Conservation (phyloP, 345 rosid genomes). For the Salix dunnii region DNA sequence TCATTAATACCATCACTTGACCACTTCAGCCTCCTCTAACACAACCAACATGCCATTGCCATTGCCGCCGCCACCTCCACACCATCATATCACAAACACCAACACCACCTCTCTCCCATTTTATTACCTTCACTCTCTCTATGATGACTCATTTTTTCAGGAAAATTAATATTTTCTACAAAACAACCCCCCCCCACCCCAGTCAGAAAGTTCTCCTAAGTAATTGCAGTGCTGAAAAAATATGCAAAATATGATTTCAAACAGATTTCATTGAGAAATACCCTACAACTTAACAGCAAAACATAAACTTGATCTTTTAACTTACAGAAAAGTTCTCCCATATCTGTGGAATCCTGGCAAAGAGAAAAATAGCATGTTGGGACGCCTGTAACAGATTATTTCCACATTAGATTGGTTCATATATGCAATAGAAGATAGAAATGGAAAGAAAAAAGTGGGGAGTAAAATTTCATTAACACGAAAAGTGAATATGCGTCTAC, state of each 20-base stretch:
- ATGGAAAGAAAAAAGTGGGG: background rate
- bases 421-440: background rate
- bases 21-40: too few relatives aligned
- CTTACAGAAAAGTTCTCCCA: constrained; percentile 83
- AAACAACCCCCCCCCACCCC: too few relatives aligned
- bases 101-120: too few relatives aligned
- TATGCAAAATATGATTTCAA: background rate
- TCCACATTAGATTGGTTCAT: background rate
- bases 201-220: background rate
- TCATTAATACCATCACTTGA: too few relatives aligned
- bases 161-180: too few relatives aligned
- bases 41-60: too few relatives aligned
- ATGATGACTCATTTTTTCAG: too few relatives aligned
- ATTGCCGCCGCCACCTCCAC: too few relatives aligned
- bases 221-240: background rate
- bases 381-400: constrained; percentile 60
- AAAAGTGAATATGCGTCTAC: background rate
- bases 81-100: too few relatives aligned
- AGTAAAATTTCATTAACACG: background rate
- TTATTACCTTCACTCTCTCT: too few relatives aligned
- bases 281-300: background rate
- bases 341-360: constrained; percentile 91
- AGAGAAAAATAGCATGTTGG: constrained; percentile 90
- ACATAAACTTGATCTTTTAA: constrained; percentile 1
- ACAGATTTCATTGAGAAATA: background rate